A percentile compares a stretch with the other conserved stretches of the same genome.
Conservation (phyloP, 257 asterid species). For the Solanum chaucha region DNA sequence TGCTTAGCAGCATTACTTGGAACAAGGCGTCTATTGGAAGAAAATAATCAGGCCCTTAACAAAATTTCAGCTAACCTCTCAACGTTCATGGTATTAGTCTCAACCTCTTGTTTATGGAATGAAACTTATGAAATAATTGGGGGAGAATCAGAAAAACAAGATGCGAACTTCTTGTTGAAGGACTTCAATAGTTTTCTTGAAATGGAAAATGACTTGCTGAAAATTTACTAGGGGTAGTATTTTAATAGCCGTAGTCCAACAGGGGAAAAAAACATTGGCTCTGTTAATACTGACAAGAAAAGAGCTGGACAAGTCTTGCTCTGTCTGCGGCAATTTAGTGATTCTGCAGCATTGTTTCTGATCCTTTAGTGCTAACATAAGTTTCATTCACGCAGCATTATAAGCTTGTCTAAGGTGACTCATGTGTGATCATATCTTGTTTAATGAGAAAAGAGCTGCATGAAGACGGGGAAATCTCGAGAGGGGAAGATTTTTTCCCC, state of each 20-base stretch:
- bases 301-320: background rate
- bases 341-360: background rate
- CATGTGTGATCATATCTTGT: background rate
- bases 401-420: background rate
- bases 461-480: background rate
- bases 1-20: conserved; percentile 39
- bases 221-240: background rate
- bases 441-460: background rate
- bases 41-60: conserved; percentile 55
- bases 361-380: background rate
- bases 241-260: background rate
- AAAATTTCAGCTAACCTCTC: conserved; percentile 66
- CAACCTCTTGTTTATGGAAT: conserved; percentile 1
- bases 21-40: conserved; percentile 60
- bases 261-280: background rate
- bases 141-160: background rate
- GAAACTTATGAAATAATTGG: background rate
- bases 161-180: background rate
- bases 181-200: background rate
- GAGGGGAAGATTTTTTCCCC: background rate
- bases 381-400: background rate
- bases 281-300: background rate
- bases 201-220: background rate
- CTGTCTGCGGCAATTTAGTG: background rate
- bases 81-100: conserved; percentile 48